Evolutionary conservation across 2,329 filamentous ascomycete species (phyloP), one percentile per base, ranked within the genome.

Genomic region (Huntiella abstrusa): DNA sequence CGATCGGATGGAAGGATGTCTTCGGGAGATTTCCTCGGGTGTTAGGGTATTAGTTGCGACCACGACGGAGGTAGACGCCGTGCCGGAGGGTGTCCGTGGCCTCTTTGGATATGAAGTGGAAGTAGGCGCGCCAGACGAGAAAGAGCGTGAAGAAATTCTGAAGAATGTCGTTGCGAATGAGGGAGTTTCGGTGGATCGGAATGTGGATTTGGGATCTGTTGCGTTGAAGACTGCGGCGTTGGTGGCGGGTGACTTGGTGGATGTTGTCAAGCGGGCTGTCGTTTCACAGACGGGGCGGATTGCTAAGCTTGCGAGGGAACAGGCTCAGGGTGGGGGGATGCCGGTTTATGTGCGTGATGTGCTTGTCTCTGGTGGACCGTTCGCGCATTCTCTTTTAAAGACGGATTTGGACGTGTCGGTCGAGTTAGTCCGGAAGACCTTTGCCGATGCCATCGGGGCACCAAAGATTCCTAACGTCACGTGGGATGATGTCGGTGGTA

Each of bases 391-490:
- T 45, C 69, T 98, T 8, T 87, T 78, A 1, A 83, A 83, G 53
- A 68, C 71, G 2, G 91, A 98, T 60, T 88, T 96, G 53, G 86
- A 94, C 46, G 65, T 79, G n/a, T 91, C 91, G 0, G 88, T 98
- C 3, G 88, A 96, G 50, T 85, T 87, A 4, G 91, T 91, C 1
- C 78, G 91, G 46, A 95, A 95, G 70, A 96, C 95, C 62, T 98
- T 98, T 59, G 88, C 91, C 4, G 91, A 96, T 60, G 81, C 88
- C 0, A 98, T 98, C 52, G 91, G 91, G 17, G 91, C 91, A 4
- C 91, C 91, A 2, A 96, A 96, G 70, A 96, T 96, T 51, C 91
- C 88, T 5, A 95, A 94, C 52, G 91, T 98, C 5, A 80, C 80
- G 16, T 98, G 88, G 88, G 81, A 88, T 54, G 88, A 98, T 59